Evolutionary conservation across 495 filamentous ascomycete genomes (phyloP), one percentile per base, ranked within the genome.

Genomic region (Lasiosphaeria hispida): DNA sequence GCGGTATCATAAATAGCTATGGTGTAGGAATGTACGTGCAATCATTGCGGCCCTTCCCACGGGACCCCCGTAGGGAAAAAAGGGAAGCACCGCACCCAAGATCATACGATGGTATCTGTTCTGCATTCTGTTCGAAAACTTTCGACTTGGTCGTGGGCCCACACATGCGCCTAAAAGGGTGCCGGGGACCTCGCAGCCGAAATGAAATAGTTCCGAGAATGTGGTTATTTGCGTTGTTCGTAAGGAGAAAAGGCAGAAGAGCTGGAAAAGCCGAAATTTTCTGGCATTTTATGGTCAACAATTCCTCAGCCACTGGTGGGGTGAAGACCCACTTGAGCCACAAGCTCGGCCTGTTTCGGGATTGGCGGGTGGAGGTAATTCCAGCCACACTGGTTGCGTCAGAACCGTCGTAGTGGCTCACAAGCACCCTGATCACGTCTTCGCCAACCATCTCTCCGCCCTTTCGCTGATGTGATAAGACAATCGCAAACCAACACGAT

Each of bases 1-100:
- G 34, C 17, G 14, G 5, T 47, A 33, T 0, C 40, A 17, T 10
- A 9, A 30, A 10, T 30, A 38, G 15, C 23, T 30, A 2, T 30
- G 2, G 39, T 48, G 19, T 17, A 41, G 18, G 30, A 43, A 76
- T 81, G 77, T 81, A 77, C 75, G 78, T 65, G 69, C 75, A 77
- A 79, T 79, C 77, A 81, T 81, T 81, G 78, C 78, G 77, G 68
- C 72, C 78, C 74, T 74, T 66, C 74, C 67, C 75, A 81, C 57
- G 54, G 71, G 59, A 63, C 62, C 61, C 54, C 63, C 58, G 63
- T 60, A 45, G 44, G 43, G 55, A 50, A 63, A 63, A 61, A 67
- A 67, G 72, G 69, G 67, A 73, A 77, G 72, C 75, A 75, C 77
- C 77, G 79, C 79, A 82, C 79, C 79, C 79, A 82, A 81, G 79